phyloP scores from a whole-genome alignment of 2,329 filamentous ascomycete genomes.

The Ophiosphaerella herpotricha region DNA sequence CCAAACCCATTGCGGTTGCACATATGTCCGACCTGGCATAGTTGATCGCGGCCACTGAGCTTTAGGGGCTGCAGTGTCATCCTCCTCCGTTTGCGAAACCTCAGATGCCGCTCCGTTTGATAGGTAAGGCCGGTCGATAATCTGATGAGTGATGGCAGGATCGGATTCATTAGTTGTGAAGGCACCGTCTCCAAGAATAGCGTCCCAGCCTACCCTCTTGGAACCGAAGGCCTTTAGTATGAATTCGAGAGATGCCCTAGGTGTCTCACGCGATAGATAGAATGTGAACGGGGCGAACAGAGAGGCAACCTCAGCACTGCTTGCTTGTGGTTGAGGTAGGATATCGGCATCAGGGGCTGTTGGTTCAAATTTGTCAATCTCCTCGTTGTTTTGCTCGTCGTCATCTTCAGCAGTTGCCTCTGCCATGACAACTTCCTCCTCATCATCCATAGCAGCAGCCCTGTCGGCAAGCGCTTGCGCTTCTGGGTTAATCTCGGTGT shows the following conservation, averaged over 20 bases:
- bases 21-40: constrained; percentile 87
- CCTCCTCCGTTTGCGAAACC: constrained; percentile 57
- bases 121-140: constrained; percentile 86
- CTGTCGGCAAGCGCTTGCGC: constrained; percentile 57
- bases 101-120: constrained; percentile 46
- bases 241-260: constrained; percentile 88
- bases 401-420: constrained; percentile 25
- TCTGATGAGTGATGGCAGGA: constrained; percentile 89
- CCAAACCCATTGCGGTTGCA: constrained; percentile 99
- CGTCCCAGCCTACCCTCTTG: constrained; percentile 94
- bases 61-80: constrained; percentile 51
- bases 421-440: constrained; percentile 37
- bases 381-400: constrained; percentile 43
- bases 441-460: constrained; percentile 46
- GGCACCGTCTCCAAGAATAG: constrained; percentile 84
- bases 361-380: constrained; percentile 90
- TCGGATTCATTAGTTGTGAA: constrained; percentile 90
- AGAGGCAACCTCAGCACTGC: constrained; percentile 69
- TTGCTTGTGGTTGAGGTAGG: constrained; percentile 75
- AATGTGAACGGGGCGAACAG: constrained; percentile 89
- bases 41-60: constrained; percentile 65
- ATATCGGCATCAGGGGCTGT: constrained; percentile 83
- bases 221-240: constrained; percentile 92
- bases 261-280: constrained; percentile 92
- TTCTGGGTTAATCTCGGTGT: constrained; percentile 43